Evolutionary conservation across 495 filamentous ascomycete species (phyloP), one percentile per base, ranked within the genome.

Genomic region (Cudoniella acicularis): DNA sequence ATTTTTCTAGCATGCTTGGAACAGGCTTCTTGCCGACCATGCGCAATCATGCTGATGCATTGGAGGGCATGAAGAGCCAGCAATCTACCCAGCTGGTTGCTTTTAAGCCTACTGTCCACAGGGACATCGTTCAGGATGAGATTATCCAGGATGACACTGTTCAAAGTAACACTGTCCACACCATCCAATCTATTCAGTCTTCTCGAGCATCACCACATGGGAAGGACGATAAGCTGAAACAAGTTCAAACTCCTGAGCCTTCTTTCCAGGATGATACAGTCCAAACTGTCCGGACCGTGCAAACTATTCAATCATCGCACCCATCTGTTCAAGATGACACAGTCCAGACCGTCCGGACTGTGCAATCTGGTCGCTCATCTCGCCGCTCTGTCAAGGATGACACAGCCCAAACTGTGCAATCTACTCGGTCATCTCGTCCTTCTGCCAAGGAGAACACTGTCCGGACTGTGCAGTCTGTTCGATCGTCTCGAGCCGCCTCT

Each of bases 381-480:
- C 21, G 48, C 10, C 21, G 22, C 13, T 22, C 16, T 11, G 13
- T 21, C 42, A 47, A 18, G 25, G 24, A n/a, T n/a, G n/a, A n/a
- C n/a, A n/a, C n/a, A n/a, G n/a, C n/a, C n/a, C n/a, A n/a, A n/a
- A n/a, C n/a, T n/a, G n/a, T n/a, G n/a, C n/a, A n/a, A n/a, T n/a
- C n/a, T 21, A 20, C 20, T 13, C 21, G 25, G 10, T 16, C 18
- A 30, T 24, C 41, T 21, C 21, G 22, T 67, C n/a, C 8, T 60
- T 69, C 22, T 67, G 66, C 20, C 67, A 69, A 10, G 75, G 71
- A 48, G 69, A 78, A 20, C 72, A 80, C 56, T 82, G n/a, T n/a
- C n/a, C n/a, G n/a, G n/a, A n/a, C n/a, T n/a, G n/a, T n/a, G n/a
- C n/a, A n/a, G n/a, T n/a, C n/a, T n/a, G n/a, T n/a, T n/a, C n/a